Conservation (phyloP, 345 rosid genomes). For the Euphorbia lathyris region DNA sequence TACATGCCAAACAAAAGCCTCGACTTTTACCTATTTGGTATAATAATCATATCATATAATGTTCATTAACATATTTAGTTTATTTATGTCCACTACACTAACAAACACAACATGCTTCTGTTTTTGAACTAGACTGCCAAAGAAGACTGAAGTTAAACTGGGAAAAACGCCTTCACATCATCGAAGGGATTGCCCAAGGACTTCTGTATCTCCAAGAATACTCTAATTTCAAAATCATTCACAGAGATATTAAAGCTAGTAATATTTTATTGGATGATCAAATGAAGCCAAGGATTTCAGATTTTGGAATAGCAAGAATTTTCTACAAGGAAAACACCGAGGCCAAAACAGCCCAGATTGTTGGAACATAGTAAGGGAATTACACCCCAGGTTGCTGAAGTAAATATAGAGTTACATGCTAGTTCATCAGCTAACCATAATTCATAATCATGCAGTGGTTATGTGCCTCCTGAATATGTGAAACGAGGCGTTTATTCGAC, state of each 20-base stretch:
- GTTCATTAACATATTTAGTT: too few relatives aligned
- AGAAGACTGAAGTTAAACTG: constrained; percentile 25
- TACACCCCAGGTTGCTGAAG: too few relatives aligned
- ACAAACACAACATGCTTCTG: background rate
- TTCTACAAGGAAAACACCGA: constrained; percentile 35
- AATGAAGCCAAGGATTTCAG: constrained; percentile 46
- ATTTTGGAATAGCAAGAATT: constrained; percentile 44
- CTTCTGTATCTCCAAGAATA: constrained; percentile 50
- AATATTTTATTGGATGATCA: constrained; percentile 36
- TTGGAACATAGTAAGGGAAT: constrained; percentile 40
- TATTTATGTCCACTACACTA: background rate
- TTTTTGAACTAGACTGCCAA: constrained; percentile 23
- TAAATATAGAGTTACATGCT: too few relatives aligned
- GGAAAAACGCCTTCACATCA: constrained; percentile 32
- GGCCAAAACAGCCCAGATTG: constrained; percentile 38
- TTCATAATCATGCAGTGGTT: constrained; percentile 31
- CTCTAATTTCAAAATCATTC: constrained; percentile 44
- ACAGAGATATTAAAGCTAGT: constrained; percentile 42
- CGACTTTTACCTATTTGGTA: constrained; percentile 36
- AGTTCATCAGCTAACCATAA: background rate
- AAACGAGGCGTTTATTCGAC: constrained; percentile 40
- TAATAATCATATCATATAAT: background rate
- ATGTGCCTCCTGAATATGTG: constrained; percentile 51
- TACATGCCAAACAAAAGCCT: constrained; percentile 38
- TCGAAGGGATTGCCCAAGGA: constrained; percentile 49